Base-by-base conservation (phyloP, 2,329 filamentous ascomycete genomes). In the Neonectria faginata region DNA sequence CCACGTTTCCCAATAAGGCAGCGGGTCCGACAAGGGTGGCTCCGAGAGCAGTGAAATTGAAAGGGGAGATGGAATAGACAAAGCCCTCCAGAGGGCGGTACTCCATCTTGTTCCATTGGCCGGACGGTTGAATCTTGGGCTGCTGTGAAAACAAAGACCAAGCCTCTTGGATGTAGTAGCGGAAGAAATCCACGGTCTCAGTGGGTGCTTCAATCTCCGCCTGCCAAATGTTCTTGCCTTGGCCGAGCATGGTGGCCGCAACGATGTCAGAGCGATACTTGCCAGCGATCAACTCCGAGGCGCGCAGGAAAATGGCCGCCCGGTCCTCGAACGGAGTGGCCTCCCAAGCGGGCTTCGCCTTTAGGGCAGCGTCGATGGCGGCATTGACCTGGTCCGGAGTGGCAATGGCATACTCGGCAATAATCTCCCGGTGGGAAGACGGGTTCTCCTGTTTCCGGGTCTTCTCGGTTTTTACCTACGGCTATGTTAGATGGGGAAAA, bases 41-140 rank as follows among this genome's bases (percentile, higher is more conserved):
- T 11, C 76, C 80, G 18, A 82, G 73, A 0, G 80, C 80, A 0
- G 80, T 81, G 59, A 82, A 82, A 72, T 82, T 82, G 71, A 82
- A 82, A 3, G 80, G 80, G 0, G 79, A 77, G 3, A 82, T 68
- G 16, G 79, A 75, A 48, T 80, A 81, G 11, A 82, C 79, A 62
- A 82, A 82, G 1, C 80, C 80, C 57, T 82, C 80, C 0, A 82
- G 71, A 0, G 80, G 79, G 0, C 80, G 70, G 59, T 76, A 79
- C 16, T 81, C 79, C 67, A 70, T 68, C 50, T 67, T 70, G 11
- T 68, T 70, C 68, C 68, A 70, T 10, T 68, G 57, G 0, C 67
- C 67, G 0, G 56, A 36, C 0, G 63, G 54, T 9, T 70, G 67
- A 2, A 64, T 31, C 0, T 52, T 62, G 0, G 68, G 68, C 0